Conservation (phyloP, 805 yeast genomes). For the Pichia manshurica region DNA sequence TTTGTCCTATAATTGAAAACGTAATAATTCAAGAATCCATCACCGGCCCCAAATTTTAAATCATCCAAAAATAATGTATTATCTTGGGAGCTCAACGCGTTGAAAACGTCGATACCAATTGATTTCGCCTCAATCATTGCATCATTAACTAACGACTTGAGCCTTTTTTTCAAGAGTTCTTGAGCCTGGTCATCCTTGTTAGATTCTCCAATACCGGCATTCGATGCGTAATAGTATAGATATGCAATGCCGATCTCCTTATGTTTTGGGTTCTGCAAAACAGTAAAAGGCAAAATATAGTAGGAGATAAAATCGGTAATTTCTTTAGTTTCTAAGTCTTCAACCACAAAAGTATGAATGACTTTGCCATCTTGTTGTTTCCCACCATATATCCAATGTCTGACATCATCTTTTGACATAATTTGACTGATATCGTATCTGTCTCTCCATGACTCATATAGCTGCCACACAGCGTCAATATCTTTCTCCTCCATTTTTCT, state of each 20-base stretch:
- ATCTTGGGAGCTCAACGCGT: constrained; percentile 88
- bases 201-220: constrained; percentile 41
- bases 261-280: constrained; percentile 59
- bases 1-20: constrained; percentile 83
- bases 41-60: constrained; percentile 88
- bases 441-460: constrained; percentile 58
- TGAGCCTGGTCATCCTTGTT: constrained; percentile 23
- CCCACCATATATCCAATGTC: constrained; percentile 75
- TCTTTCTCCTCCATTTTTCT: constrained; percentile 56
- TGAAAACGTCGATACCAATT: constrained; percentile 79
- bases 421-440: constrained; percentile 70
- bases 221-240: constrained; percentile 82
- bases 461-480: constrained; percentile 52
- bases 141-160: constrained; percentile 59
- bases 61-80: constrained; percentile 77
- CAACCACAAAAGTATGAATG: constrained; percentile 72
- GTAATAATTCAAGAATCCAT: constrained; percentile 86
- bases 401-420: constrained; percentile 59
- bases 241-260: constrained; percentile 79
- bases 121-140: constrained; percentile 70
- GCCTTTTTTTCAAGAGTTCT: constrained; percentile 46
- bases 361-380: constrained; percentile 39
- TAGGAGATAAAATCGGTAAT: constrained; percentile 89
- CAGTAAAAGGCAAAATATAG: constrained; percentile 83
- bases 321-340: constrained; percentile 45